phyloP scores from a whole-genome alignment of 1,284 basidiomycete species.

The Trametes hirsuta region DNA sequence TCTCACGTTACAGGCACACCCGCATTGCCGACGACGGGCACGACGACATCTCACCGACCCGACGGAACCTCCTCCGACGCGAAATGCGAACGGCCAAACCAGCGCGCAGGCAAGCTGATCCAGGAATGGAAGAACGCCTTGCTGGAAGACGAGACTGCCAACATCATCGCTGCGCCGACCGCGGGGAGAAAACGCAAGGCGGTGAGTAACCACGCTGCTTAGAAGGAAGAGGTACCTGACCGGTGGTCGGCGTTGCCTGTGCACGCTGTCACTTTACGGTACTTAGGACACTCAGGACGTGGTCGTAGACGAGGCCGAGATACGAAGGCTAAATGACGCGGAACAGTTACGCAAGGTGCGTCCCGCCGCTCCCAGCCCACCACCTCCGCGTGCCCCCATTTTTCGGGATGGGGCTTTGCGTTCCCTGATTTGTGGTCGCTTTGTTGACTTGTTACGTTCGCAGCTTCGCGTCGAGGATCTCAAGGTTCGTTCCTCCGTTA shows the following conservation, averaged over 20 bases:
- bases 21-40: constrained; percentile 3
- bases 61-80: constrained; percentile 12
- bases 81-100: constrained; percentile 13
- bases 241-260: constrained; percentile 2
- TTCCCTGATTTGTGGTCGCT: constrained; percentile 12
- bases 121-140: constrained; percentile 76
- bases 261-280: constrained; percentile 1
- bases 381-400: constrained; percentile 16
- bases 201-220: constrained; percentile 45
- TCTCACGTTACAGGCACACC: constrained; percentile 22
- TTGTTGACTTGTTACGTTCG: constrained; percentile 20
- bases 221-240: constrained; percentile 16
- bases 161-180: constrained; percentile 44
- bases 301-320: constrained; percentile 65
- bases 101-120: constrained; percentile 80
- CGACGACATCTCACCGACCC: constrained; percentile 2
- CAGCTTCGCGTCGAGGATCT: constrained; percentile 81
- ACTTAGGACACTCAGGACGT: constrained; percentile 47
- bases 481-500: constrained; percentile 49
- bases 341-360: constrained; percentile 67
- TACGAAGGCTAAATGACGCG: constrained; percentile 63
- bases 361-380: constrained; percentile 9
- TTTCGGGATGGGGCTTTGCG: constrained; percentile 11
- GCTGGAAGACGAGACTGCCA: constrained; percentile 65
- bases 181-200: constrained; percentile 70